phyloP scores from a whole-genome alignment of 495 filamentous ascomycete genomes.

The Aspergillus mulundensis region DNA sequence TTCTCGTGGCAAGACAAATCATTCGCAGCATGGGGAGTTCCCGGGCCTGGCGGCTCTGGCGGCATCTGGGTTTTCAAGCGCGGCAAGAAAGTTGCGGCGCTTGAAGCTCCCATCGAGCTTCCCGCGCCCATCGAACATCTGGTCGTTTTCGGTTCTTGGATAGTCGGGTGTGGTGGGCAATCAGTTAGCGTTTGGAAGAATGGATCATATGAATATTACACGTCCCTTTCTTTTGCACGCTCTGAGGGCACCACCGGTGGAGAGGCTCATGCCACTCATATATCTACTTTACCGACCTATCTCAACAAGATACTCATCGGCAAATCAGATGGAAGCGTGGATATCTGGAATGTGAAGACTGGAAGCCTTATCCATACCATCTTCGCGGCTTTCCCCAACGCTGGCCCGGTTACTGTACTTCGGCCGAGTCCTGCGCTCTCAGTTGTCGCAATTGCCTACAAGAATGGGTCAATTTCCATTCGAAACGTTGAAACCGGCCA shows the following conservation, averaged over 20 bases:
- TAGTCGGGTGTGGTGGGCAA: slow-evolving; percentile 72
- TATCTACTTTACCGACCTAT: slow-evolving; percentile 85
- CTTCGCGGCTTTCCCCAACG: slow-evolving; percentile 58
- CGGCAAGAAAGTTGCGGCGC: slow-evolving; percentile 76
- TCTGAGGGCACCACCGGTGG: slow-evolving; percentile 39
- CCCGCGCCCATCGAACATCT: slow-evolving; percentile 70
- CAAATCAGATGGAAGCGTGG: slow-evolving; percentile 78
- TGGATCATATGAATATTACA: slow-evolving; percentile 81
- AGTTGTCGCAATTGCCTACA: slow-evolving; percentile 82
- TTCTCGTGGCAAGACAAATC: slow-evolving; percentile 82
- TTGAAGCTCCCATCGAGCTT: slow-evolving; percentile 59
- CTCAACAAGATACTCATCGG: slow-evolving; percentile 94
- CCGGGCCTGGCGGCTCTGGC: slow-evolving; percentile 40
- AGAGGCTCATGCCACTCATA: slow-evolving; percentile 62
- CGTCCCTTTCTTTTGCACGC: slow-evolving; percentile 58
- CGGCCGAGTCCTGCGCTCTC: slow-evolving; percentile 78
- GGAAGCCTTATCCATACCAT: slow-evolving; percentile 86
- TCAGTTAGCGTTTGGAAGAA: slow-evolving; percentile 87
- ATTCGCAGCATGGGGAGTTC: slow-evolving; percentile 78
- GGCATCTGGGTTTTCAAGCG: slow-evolving; percentile 94
- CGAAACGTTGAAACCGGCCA: slow-evolving; percentile 77
- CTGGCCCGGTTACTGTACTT: slow-evolving; percentile 75
- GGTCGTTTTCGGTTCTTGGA: slow-evolving; percentile 84
- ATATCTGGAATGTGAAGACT: slow-evolving; percentile 95
- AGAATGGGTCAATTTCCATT: slow-evolving; percentile 70